phyloP scores from a whole-genome alignment of 1,284 basidiomycete genomes.

The Garcileccinum viscosum region DNA sequence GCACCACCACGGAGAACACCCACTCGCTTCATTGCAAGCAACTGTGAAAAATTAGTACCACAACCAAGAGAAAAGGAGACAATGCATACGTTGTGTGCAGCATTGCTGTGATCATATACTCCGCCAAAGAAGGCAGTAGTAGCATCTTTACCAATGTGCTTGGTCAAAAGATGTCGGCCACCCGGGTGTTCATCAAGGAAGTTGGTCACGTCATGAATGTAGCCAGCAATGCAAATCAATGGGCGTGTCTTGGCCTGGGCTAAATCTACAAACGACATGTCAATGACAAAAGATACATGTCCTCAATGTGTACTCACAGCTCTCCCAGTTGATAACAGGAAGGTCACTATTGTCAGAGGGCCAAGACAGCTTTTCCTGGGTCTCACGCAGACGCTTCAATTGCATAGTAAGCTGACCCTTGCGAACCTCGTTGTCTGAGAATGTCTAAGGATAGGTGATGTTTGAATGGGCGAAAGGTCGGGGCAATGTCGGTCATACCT shows the following conservation, averaged over 20 bases:
- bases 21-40: slow-evolving; percentile 90
- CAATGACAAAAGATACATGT: slow-evolving; percentile 12
- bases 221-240: slow-evolving; percentile 84
- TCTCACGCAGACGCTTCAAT: slow-evolving; percentile 79
- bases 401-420: slow-evolving; percentile 95
- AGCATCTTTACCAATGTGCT: slow-evolving; percentile 81
- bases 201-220: slow-evolving; percentile 88
- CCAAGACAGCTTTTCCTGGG: slow-evolving; percentile 78
- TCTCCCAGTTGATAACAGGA: slow-evolving; percentile 86
- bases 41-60: slow-evolving; percentile 41
- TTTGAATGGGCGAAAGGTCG: not conserved
- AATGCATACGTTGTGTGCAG: slow-evolving; percentile 78
- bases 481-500: slow-evolving; percentile 48
- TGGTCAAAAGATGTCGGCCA: slow-evolving; percentile 69
- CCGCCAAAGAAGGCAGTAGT: slow-evolving; percentile 95
- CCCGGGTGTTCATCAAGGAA: slow-evolving; percentile 93
- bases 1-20: slow-evolving; percentile 83
- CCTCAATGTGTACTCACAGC: slow-evolving; percentile 58
- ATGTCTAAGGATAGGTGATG: slow-evolving; percentile 49
- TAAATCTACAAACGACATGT: slow-evolving; percentile 55
- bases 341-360: slow-evolving; percentile 79
- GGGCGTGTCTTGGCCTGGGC: slow-evolving; percentile 79
- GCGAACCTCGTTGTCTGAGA: slow-evolving; percentile 92
- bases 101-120: slow-evolving; percentile 93
- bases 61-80: not conserved